Evolutionary conservation across 1,284 basidiomycete species (phyloP), one percentile per base, ranked within the genome.

Genomic region (Apiotrichum sp.): DNA sequence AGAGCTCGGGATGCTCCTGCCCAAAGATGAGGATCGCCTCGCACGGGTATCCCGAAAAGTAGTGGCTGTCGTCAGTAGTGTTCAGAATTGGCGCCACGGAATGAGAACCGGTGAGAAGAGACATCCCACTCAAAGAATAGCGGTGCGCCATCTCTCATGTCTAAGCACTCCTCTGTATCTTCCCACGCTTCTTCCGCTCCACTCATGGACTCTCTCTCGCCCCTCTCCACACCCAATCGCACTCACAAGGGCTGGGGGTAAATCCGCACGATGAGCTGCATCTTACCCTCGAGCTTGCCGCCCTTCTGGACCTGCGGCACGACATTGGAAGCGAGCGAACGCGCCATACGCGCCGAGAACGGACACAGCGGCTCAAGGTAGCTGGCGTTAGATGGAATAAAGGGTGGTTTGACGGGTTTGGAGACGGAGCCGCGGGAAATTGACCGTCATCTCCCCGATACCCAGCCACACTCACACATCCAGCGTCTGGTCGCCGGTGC

Each of bases 11-110:
- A 4, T 88, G 82, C 31, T 81, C 80, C 36, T 82, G 81, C 57
- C 83, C 65, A 65, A 92, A 88, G 9, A 89, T 88, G 9, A 93
- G 78, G 10, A 83, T 84, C 14, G 90, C 88, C 76, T 97, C 92
- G 64, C 88, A 86, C 3, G 84, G 83, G 58, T 86, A 80, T 0
- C 86, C 87, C 0, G 87, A 89, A 47, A 83, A 77, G 14, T 79
- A 81, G 67, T 92, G 89, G 88, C 89, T 76, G 50, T 6, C 34
- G 55, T 61, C 41, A 60, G 59, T 41, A 3, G 5, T 9, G 9
- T 5, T 41, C 8, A 9, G 13, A 47, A 22, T 4, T 32, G 43
- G 4, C n/a, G 47, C 29, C 13, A 39, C 31, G 10, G 40, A 39
- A 32, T 31, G 6, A 9, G 43, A n/a, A n/a, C n/a, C n/a, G n/a